These are phyloP conservation scores for Spizellomyces punctatus DNA, from an alignment of 192 early-diverging fungal species.

Conservation along the genomic window DNA sequence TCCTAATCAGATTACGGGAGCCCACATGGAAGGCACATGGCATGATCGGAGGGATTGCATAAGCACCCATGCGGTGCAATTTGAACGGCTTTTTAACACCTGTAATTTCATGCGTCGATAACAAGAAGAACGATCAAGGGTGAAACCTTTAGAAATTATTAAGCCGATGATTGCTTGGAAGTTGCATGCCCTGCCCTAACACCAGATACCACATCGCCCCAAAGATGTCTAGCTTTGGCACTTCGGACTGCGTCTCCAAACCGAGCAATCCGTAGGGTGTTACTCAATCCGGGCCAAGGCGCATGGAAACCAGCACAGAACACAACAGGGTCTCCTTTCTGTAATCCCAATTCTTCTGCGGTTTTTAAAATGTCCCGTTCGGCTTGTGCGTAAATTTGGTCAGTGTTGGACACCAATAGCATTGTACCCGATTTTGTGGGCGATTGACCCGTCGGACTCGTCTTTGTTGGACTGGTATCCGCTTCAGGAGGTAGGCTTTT, in stretches of 20 bases:
- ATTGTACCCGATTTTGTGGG: not conserved
- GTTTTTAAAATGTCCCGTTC: slow-evolving; percentile 44
- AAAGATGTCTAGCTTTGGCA: slow-evolving; percentile 6
- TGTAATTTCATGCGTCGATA: too few relatives aligned
- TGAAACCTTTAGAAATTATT: too few relatives aligned
- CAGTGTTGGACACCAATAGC: slow-evolving; percentile 41
- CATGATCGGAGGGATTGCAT: too few relatives aligned
- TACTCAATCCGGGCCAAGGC: slow-evolving; percentile 51
- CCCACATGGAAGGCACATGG: too few relatives aligned
- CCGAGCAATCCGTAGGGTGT: slow-evolving; percentile 41
- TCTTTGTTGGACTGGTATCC: not conserved
- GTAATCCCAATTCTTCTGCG: slow-evolving; percentile 24
- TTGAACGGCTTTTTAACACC: too few relatives aligned
- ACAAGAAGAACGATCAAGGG: too few relatives aligned
- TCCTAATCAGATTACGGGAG: too few relatives aligned
- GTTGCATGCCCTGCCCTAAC: not conserved
- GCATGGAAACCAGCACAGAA: slow-evolving; percentile 52
- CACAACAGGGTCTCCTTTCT: slow-evolving; percentile 45
- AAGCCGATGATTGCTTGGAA: too few relatives aligned
- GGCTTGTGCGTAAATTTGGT: slow-evolving; percentile 49
- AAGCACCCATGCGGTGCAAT: too few relatives aligned
- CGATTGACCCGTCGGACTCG: not conserved
- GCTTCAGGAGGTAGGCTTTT: not conserved
- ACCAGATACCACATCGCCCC: slow-evolving; percentile 9
- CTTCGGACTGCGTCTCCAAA: slow-evolving; percentile 41